A percentile compares a stretch with the other conserved stretches of the same genome.
Evolutionary conservation across 2,329 filamentous ascomycete genomes (phyloP).

Genomic region (Xylaria sp.): DNA sequence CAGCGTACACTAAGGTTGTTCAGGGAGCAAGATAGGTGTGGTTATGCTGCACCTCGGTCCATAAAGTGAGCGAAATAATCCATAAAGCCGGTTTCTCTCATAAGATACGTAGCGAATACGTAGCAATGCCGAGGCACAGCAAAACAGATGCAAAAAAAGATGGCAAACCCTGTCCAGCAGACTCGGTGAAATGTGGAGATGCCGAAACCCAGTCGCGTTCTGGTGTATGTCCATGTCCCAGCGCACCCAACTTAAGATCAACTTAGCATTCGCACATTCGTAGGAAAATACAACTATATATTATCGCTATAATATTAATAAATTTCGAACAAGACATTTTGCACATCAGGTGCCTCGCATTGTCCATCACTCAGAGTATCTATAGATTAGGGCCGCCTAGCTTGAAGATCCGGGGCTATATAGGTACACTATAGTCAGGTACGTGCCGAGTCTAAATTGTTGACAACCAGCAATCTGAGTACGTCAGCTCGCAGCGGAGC

Average conservation of each 20-base stretch:
- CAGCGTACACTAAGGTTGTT: neutral
- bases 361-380: too few relatives aligned
- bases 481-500: slow-evolving; percentile 18
- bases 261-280: too few relatives aligned
- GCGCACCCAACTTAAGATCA: too few relatives aligned
- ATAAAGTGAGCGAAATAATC: neutral
- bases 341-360: too few relatives aligned
- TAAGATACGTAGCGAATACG: neutral
- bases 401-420: too few relatives aligned
- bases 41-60: slow-evolving; percentile 3
- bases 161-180: neutral
- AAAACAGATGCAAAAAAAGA: neutral
- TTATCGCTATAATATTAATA: too few relatives aligned
- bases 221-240: too few relatives aligned
- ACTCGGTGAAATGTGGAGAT: neutral
- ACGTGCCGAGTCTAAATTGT: neutral
- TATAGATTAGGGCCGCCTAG: too few relatives aligned
- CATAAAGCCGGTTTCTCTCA: neutral
- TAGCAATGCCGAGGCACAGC: slow-evolving; percentile 2
- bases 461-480: neutral
- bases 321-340: too few relatives aligned
- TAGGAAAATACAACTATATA: too few relatives aligned
- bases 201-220: too few relatives aligned
- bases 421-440: neutral
- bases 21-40: neutral